Evolutionary conservation across 257 asterid species (phyloP).

Genomic region (Solanum dulcamara): DNA sequence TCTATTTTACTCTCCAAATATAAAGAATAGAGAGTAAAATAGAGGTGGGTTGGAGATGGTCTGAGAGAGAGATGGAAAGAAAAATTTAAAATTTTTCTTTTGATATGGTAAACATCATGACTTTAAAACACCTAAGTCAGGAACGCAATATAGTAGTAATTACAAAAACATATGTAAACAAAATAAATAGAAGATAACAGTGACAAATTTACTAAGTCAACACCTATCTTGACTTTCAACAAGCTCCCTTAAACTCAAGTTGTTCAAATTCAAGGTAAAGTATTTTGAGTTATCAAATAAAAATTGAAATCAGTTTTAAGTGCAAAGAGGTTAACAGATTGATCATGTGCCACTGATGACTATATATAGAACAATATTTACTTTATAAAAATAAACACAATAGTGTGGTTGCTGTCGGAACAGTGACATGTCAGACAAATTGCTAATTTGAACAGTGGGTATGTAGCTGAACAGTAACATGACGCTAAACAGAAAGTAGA

Average conservation of each 20-base stretch:
- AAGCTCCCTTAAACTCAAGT: neutral
- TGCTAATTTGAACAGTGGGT: neutral
- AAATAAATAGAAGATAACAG: neutral
- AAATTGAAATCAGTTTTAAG: neutral
- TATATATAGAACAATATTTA: neutral
- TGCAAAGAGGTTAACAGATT: neutral
- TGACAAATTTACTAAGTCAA: neutral
- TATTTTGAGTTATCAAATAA: neutral
- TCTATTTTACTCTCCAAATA: too few relatives aligned
- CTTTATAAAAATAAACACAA: neutral
- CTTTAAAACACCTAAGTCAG: neutral
- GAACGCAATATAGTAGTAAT: neutral
- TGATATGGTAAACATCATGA: neutral
- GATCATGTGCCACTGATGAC: neutral
- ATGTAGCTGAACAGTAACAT: neutral
- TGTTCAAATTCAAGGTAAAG: neutral
- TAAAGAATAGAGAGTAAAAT: too few relatives aligned
- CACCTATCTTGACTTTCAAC: neutral
- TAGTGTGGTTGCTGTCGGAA: neutral
- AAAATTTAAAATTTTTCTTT: neutral
- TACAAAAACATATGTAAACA: neutral
- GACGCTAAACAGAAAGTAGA: neutral
- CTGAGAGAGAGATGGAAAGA: neutral
- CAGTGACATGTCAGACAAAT: neutral
- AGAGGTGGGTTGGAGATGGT: too few relatives aligned